Conservation (phyloP, 1,284 basidiomycete genomes). For the Takashimella tepidaria region DNA sequence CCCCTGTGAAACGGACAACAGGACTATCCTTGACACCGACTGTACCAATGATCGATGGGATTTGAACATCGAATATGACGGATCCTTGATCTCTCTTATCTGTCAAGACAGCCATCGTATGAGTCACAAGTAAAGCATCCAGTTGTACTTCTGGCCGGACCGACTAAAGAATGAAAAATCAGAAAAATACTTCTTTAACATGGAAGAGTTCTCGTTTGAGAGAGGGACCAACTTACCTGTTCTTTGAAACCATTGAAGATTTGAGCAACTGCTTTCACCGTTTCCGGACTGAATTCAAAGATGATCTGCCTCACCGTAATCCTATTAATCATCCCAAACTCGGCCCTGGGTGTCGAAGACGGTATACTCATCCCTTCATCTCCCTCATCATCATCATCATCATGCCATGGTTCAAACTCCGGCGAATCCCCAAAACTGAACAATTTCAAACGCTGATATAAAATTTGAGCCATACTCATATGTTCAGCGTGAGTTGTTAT, state of each 20-base stretch:
- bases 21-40: not conserved
- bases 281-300: constrained; percentile 11
- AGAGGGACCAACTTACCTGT: not conserved
- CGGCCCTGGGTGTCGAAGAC: not conserved
- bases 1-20: not conserved
- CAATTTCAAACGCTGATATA: not conserved
- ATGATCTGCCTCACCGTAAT: not conserved
- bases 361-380: not conserved
- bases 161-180: too few species aligned
- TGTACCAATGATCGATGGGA: not conserved
- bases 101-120: constrained; percentile 8
- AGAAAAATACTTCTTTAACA: too few species aligned
- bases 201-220: too few species aligned
- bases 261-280: constrained; percentile 1
- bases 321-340: not conserved
- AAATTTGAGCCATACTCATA: not conserved
- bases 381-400: not conserved
- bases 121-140: constrained; percentile 9
- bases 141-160: constrained; percentile 7
- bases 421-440: not conserved
- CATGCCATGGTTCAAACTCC: not conserved
- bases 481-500: not conserved
- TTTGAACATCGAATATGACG: constrained; percentile 6
- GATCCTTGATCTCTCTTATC: not conserved
- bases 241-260: constrained; percentile 2